Conservation (phyloP, 202 grass and related monocot genomes). For the Elaeis oleifera region DNA sequence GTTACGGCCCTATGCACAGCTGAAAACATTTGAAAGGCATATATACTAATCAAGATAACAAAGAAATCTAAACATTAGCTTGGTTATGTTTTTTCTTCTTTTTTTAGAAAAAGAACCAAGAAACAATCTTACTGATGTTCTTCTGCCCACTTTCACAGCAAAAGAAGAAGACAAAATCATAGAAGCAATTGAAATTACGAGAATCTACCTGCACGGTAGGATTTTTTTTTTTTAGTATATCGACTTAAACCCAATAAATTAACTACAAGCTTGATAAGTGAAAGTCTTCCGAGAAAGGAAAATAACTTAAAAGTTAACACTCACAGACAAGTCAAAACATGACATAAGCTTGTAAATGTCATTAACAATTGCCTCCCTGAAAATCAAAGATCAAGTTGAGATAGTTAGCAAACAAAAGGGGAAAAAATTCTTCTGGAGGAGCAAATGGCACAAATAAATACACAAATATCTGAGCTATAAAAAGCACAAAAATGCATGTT, state of each 20-base stretch:
- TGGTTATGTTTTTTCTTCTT: no score
- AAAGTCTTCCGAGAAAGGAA: not conserved
- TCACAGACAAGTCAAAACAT: constrained; percentile 31
- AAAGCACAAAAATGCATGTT: no score
- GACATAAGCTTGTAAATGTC: constrained; percentile 35
- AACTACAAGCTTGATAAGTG: no score
- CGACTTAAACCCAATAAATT: no score
- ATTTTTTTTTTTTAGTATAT: not conserved
- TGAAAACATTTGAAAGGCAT: constrained; percentile 20
- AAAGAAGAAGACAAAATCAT: constrained; percentile 95
- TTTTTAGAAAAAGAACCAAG: not conserved
- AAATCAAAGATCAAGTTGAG: constrained; percentile 21
- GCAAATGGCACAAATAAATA: constrained; percentile 1
- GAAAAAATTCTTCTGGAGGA: not conserved
- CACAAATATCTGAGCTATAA: not conserved
- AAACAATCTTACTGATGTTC: constrained; percentile 68
- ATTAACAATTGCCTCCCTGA: constrained; percentile 30
- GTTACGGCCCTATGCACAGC: constrained; percentile 70
- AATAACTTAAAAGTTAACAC: constrained; percentile 15
- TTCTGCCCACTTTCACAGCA: constrained; percentile 89
- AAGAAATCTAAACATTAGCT: no score
- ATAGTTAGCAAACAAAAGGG: not conserved
- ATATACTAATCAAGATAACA: no score
- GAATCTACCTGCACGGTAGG: constrained; percentile 50
- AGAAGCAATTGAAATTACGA: constrained; percentile 60